Base-by-base conservation (phyloP, 1,139 yeast genomes). In the Meyerozyma smithsonii region DNA sequence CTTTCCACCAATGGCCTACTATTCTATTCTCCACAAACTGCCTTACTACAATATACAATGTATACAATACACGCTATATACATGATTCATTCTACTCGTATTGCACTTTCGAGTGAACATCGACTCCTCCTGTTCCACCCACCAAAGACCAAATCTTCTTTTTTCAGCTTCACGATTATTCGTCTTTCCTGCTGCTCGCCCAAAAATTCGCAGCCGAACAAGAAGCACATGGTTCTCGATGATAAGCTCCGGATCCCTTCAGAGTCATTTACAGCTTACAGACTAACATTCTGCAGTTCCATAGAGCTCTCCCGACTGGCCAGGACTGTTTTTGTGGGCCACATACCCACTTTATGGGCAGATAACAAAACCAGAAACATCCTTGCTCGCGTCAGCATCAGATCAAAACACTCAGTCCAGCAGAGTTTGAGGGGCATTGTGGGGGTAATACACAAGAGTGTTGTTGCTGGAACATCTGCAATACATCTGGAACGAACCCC, bases 341-440 rank as follows among this genome's bases (percentile, higher is more conserved):
- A 74, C 0, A 59, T 83, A 2, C 95, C 96, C 0, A 60, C 63
- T 16, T 63, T 76, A 15, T 86, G 94, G 94, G 28, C 28, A 4
- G 30, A 17, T 14, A n/a, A 21, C 11, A 23, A 15, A 4, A 14
- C n/a, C 17, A 5, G 15, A 8, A 15, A 17, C n/a, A 10, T 23
- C 4, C 18, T 23, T 21, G 36, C 34, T 30, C 20, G 34, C 8
- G 34, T 21, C 5, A 17, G n/a, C 19, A 14, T 6, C 3, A 10
- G 20, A 7, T 21, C 21, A 8, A 34, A 23, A 34, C 28, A 16
- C 8, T 21, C 28, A 4, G 36, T 30, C 4, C 34, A 18, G 12
- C 20, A 18, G n/a, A 16, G 34, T 3, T 30, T 30, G 7, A 16
- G 15, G 12, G 12, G 21, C 12, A 14, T 18, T 3, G 34, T 30